phyloP scores from a whole-genome alignment of 106 monocot species.

The Apostasia shenzhenica region DNA sequence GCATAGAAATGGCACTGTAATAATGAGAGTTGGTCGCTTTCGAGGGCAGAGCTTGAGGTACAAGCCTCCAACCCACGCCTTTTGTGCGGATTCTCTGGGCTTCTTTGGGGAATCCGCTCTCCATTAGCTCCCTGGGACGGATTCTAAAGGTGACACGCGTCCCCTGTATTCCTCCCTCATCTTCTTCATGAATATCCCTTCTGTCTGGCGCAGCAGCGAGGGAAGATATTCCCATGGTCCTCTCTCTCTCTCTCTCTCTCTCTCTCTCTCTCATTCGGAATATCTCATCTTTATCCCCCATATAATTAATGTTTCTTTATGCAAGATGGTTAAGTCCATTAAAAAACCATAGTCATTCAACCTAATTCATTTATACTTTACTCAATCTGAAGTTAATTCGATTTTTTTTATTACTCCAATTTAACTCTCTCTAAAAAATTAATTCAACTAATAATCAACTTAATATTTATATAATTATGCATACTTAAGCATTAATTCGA shows the following conservation, averaged over 20 bases:
- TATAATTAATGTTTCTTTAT: too few relatives aligned
- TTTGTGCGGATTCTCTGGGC: constrained; percentile 39
- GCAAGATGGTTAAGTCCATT: too few relatives aligned
- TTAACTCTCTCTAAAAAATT: too few relatives aligned
- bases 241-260: not conserved
- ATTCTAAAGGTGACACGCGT: constrained; percentile 35
- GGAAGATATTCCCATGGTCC: not conserved
- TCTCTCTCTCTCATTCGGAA: not conserved
- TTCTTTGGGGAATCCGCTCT: not conserved
- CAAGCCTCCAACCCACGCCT: constrained; percentile 82
- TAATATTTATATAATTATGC: too few relatives aligned
- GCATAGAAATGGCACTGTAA: constrained; percentile 52
- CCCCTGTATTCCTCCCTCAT: constrained; percentile 20
- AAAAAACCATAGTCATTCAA: too few relatives aligned
- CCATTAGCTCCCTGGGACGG: not conserved
- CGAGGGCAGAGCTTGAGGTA: constrained; percentile 23
- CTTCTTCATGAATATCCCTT: constrained; percentile 75
- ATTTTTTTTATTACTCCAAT: too few relatives aligned
- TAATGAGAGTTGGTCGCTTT: constrained; percentile 72
- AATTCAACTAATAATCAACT: too few relatives aligned
- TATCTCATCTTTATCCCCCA: not conserved
- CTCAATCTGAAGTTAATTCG: too few relatives aligned
- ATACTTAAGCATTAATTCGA: too few relatives aligned
- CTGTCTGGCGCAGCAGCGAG: constrained; percentile 45
- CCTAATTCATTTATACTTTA: too few relatives aligned